These are phyloP conservation scores for Marasmius sp. DNA, from an alignment of 1,284 basidiomycete genomes.

Conservation along the genomic window DNA sequence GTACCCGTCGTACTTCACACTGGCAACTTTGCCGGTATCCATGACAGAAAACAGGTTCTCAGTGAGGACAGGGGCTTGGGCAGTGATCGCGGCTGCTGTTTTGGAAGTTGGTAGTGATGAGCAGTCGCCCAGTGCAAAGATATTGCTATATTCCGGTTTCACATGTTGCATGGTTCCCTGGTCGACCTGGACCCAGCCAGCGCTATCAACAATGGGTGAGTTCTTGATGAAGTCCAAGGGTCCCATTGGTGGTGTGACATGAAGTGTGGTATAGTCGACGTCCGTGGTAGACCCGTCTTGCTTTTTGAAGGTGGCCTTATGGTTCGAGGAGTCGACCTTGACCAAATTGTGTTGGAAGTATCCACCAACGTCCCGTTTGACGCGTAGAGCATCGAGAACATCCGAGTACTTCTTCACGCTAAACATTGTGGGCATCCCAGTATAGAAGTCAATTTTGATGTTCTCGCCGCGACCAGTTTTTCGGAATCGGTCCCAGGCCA, in stretches of 20 bases:
- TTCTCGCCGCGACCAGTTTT: conserved; percentile 57
- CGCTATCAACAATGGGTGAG: conserved; percentile 76
- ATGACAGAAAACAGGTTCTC: conserved; percentile 84
- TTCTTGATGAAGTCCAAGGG: conserved; percentile 82
- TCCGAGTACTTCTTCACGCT: conserved; percentile 89
- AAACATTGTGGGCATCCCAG: conserved; percentile 96
- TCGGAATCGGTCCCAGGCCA: conserved; percentile 81
- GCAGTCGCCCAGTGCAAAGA: conserved; percentile 91
- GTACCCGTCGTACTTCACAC: conserved; percentile 80
- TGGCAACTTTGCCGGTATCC: conserved; percentile 67
- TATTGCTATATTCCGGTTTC: conserved; percentile 77
- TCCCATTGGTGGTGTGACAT: conserved; percentile 91
- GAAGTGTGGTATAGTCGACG: conserved; percentile 82
- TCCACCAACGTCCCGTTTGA: conserved; percentile 78
- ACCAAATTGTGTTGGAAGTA: conserved; percentile 86
- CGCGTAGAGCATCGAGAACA: conserved; percentile 76
- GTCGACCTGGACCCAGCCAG: conserved; percentile 90
- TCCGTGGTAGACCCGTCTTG: conserved; percentile 65
- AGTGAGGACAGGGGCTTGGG: conserved; percentile 89
- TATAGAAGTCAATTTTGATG: conserved; percentile 82
- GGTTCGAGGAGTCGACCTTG: conserved; percentile 67
- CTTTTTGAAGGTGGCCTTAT: conserved; percentile 84
- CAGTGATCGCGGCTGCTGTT: conserved; percentile 92
- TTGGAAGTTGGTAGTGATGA: conserved; percentile 93
- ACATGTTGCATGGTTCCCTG: conserved; percentile 80